Base-by-base conservation (phyloP, 2,329 filamentous ascomycete species). In the Atkinsonella hypoxylon region DNA sequence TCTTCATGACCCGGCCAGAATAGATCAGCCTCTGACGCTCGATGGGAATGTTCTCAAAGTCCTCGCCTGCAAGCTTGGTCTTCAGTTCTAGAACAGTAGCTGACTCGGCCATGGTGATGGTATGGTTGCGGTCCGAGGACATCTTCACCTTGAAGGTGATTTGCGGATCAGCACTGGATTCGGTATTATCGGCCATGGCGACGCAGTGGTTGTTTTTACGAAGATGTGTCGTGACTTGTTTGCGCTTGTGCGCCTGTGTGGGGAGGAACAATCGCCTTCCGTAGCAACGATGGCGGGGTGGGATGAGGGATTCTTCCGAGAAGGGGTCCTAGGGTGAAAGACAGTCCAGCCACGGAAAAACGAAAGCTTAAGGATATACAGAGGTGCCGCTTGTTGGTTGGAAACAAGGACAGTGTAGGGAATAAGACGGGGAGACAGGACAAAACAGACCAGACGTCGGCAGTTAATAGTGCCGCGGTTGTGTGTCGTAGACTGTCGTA, bases 101-200 rank as follows among this genome's bases (percentile, higher is more conserved):
- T 36, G 81, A 79, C 57, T 85, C 78, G 52, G 85, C 70, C 63
- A 97, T 83, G 51, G 89, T 94, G 64, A 98, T 74, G 48, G 79
- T 83, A 64, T 89, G 90, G 67, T 86, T 89, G 65, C 80, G 82
- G 64, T 96, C 90, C 60, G 83, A 85, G n/a, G 89, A 90, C n/a
- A 88, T 87, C 75, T 97, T 98, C 70, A 98, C 84, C 72, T 89
- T 93, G 80, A 98, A 97, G 67, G 87, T 95, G 71, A 98, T 73
- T 61, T 90, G 83, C 62, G 83, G 72, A 63, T 90, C 87, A 61
- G 81, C 77, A 61, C 72, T 65, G 58, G 75, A 67, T 54, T 78
- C 75, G 59, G 72, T 67, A 63, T 78, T 79, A 67, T 87, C 84
- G 64, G 84, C 77, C 83, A 87, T 87, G 58, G 55, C 61, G 63